Percentiles rank a stretch among this genome's conserved stretches.
phyloP scores from a whole-genome alignment of 306 rosid species.

The Medicago arabica region DNA sequence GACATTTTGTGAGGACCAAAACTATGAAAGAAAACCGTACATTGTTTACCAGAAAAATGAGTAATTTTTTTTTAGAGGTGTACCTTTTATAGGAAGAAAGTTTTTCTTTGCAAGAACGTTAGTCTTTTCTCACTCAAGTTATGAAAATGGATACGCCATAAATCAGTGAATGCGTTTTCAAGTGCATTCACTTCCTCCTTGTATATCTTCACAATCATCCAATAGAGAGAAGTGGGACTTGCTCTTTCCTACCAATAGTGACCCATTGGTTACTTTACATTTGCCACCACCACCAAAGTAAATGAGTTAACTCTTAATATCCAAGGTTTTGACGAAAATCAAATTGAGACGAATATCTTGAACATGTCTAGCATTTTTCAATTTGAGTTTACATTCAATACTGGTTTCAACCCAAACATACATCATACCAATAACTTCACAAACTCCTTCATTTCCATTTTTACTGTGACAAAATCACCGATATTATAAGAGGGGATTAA shows the following conservation, averaged over 20 bases:
- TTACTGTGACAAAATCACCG: neutral
- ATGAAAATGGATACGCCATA: no score
- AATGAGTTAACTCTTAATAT: neutral
- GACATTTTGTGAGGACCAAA: no score
- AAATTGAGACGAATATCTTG: neutral
- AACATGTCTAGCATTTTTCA: no score
- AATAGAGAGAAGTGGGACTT: neutral
- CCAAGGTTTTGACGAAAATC: neutral
- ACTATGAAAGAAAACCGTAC: no score
- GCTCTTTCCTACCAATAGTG: neutral
- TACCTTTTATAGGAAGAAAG: no score
- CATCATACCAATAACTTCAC: neutral
- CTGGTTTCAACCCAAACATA: neutral
- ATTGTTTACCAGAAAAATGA: no score
- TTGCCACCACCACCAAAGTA: neutral
- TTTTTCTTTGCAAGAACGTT: no score
- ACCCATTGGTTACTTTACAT: neutral
- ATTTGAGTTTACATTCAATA: no score
- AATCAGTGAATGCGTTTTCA: no score
- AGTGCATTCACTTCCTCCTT: neutral
- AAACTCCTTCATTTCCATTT: neutral
- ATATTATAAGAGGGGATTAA: neutral
- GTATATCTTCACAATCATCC: neutral
- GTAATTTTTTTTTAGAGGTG: no score
- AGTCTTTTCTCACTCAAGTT: no score